A percentile compares a stretch with the other conserved stretches of the same genome.
Evolutionary conservation across 352 stramenopile genomes (phyloP).

Genomic region (Pythium brachiatum): DNA sequence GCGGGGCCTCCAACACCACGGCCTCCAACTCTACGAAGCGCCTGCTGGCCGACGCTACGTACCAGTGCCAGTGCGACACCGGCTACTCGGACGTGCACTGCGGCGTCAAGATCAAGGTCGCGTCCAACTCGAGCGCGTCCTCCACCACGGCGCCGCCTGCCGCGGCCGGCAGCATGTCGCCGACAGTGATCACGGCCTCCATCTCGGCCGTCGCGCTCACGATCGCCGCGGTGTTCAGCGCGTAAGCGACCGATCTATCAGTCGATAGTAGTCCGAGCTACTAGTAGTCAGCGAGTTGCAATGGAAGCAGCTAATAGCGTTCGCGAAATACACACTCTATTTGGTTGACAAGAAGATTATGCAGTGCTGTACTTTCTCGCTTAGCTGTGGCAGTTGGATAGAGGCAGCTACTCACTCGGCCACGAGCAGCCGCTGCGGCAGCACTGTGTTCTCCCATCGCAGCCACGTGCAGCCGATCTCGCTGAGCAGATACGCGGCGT

Average conservation of each 20-base stretch:
- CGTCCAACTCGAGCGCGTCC: constrained; percentile 10
- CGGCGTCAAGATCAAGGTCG: constrained; percentile 40
- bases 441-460: constrained; percentile 45
- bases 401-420: too few relatives aligned
- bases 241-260: too few relatives aligned
- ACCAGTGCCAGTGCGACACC: constrained; percentile 54
- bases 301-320: too few relatives aligned
- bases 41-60: constrained; percentile 16
- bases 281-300: too few relatives aligned
- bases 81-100: constrained; percentile 64
- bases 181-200: not conserved
- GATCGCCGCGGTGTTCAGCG: constrained; percentile 5
- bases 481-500: constrained; percentile 38
- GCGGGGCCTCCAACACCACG: too few relatives aligned
- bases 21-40: too few relatives aligned
- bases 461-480: constrained; percentile 41
- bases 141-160: constrained; percentile 4
- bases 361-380: too few relatives aligned
- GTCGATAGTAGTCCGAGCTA: too few relatives aligned
- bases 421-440: constrained; percentile 9
- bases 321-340: not conserved
- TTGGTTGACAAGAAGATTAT: not conserved
- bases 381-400: too few relatives aligned
- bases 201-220: constrained; percentile 9
- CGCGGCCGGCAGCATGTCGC: not conserved